phyloP scores from a whole-genome alignment of 129 eudicot genomes.

The Escallonia herrerae region DNA sequence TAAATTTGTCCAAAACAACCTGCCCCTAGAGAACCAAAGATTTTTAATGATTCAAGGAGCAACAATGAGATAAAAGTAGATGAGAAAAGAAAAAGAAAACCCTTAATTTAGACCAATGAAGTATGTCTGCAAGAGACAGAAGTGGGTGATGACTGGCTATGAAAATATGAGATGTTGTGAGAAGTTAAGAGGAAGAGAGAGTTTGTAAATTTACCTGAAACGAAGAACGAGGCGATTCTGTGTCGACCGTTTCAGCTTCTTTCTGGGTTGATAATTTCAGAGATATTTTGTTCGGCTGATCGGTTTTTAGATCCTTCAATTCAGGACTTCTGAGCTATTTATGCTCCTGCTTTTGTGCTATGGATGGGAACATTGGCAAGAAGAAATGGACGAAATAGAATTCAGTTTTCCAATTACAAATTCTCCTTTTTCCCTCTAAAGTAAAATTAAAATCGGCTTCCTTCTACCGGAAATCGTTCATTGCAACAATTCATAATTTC shows the following conservation, averaged over 20 bases:
- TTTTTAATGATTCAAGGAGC: no score
- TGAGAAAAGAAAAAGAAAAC: conserved; percentile 6
- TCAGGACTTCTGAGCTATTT: conserved; percentile 16
- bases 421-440: no score
- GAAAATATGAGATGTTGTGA: neutral
- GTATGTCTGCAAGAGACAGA: neutral
- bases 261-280: no score
- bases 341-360: neutral
- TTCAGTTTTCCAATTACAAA: neutral
- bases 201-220: conserved; percentile 18
- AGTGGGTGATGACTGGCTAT: neutral
- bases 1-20: neutral
- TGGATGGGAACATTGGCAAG: neutral
- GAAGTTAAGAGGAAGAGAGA: conserved; percentile 12
- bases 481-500: no score
- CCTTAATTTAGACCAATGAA: neutral
- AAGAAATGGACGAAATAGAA: neutral
- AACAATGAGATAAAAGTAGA: neutral
- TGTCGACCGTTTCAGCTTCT: neutral
- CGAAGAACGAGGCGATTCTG: neutral
- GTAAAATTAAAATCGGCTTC: no score
- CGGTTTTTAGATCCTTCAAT: conserved; percentile 28
- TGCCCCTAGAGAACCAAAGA: no score
- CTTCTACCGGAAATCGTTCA: no score
- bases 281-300: conserved; percentile 29